Percentiles rank a stretch among this genome's conserved stretches.
phyloP scores from a whole-genome alignment of 495 filamentous ascomycete genomes.

The Neurospora sp. region DNA sequence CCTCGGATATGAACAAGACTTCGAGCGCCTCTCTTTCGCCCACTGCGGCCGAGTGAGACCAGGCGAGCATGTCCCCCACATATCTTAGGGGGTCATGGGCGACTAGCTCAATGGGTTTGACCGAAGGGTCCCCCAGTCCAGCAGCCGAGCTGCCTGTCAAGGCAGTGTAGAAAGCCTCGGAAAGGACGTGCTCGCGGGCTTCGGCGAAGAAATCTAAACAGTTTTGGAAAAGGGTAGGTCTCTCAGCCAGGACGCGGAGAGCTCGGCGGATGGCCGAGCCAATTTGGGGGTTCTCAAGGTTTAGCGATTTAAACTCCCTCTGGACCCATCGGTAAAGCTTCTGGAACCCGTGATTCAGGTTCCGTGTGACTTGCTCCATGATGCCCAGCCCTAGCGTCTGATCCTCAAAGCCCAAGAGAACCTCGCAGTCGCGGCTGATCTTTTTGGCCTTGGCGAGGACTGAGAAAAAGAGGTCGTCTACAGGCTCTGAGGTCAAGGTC shows the following conservation, averaged over 20 bases:
- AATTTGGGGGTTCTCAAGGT: slow-evolving; percentile 91
- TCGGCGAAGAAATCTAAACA: slow-evolving; percentile 93
- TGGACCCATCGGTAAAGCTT: slow-evolving; percentile 94
- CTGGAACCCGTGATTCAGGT: slow-evolving; percentile 86
- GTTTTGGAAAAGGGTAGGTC: slow-evolving; percentile 82
- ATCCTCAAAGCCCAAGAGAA: slow-evolving; percentile 81
- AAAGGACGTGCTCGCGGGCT: slow-evolving; percentile 75
- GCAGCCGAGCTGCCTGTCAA: slow-evolving; percentile 58
- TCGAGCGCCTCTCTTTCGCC: slow-evolving; percentile 91
- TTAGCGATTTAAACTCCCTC: slow-evolving; percentile 81
- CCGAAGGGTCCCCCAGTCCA: slow-evolving; percentile 36
- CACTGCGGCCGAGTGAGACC: slow-evolving; percentile 88
- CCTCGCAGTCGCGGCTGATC: slow-evolving; percentile 78
- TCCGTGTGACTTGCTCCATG: slow-evolving; percentile 78
- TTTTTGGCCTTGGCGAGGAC: slow-evolving; percentile 73
- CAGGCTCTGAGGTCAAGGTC: slow-evolving; percentile 65
- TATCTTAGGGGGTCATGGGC: slow-evolving; percentile 90
- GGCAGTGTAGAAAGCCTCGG: slow-evolving; percentile 84
- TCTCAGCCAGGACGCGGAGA: slow-evolving; percentile 78
- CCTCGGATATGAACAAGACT: slow-evolving; percentile 80
- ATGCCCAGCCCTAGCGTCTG: slow-evolving; percentile 79
- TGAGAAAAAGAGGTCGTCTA: slow-evolving; percentile 79
- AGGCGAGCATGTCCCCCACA: slow-evolving; percentile 95
- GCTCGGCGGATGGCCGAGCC: slow-evolving; percentile 76
- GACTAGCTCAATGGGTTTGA: slow-evolving; percentile 89